Conservation (phyloP, 208 protist species). For the Leishmania guyanensis region DNA sequence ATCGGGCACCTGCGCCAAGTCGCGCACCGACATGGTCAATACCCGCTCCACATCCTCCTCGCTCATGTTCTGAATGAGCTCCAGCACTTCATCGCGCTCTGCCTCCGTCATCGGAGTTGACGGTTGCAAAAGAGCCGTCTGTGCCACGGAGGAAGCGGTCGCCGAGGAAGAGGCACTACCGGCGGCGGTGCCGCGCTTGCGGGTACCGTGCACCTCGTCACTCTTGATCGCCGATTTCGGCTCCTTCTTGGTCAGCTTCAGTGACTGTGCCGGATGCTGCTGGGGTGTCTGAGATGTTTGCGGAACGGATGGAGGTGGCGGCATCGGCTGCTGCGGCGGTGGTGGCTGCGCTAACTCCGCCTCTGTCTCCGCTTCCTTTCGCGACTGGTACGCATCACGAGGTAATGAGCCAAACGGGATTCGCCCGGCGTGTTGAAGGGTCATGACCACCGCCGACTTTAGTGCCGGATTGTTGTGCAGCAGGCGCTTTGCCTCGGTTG, state of each 20-base stretch:
- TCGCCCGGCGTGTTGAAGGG: slow-evolving; percentile 82
- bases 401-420: slow-evolving; percentile 54
- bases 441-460: slow-evolving; percentile 71
- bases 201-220: neutral
- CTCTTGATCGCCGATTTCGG: neutral
- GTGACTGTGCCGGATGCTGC: neutral
- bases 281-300: neutral
- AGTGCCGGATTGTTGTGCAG: slow-evolving; percentile 74
- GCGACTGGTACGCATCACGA: slow-evolving; percentile 45
- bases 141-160: neutral
- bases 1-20: slow-evolving; percentile 69
- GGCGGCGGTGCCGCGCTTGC: slow-evolving; percentile 3
- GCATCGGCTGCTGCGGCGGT: neutral
- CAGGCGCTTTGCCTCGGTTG: slow-evolving; percentile 59
- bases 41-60: slow-evolving; percentile 83
- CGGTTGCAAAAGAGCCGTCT: slow-evolving; percentile 1
- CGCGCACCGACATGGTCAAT: slow-evolving; percentile 58
- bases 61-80: slow-evolving; percentile 74
- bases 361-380: neutral
- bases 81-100: slow-evolving; percentile 72
- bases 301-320: neutral
- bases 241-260: slow-evolving; percentile 5
- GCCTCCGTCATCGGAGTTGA: slow-evolving; percentile 30
- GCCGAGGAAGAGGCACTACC: slow-evolving; percentile 5
- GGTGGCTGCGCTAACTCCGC: slow-evolving; percentile 3